Percentiles rank a stretch among this genome's conserved stretches.
Evolutionary conservation across 148 eudicot species (phyloP).

Genomic region (Beta vulgaris): DNA sequence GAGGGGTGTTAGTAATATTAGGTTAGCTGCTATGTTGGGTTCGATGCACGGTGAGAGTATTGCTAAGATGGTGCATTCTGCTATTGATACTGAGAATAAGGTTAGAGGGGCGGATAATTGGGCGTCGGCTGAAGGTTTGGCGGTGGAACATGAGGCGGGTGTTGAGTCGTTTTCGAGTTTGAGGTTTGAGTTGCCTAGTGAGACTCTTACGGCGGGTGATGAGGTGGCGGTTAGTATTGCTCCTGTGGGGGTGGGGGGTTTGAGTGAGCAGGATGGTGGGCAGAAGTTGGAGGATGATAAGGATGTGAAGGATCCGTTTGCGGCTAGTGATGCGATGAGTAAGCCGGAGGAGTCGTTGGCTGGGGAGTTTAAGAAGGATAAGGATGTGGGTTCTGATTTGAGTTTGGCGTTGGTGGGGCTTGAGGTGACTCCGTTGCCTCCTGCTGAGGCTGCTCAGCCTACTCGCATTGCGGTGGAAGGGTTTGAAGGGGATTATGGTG

Average conservation of each 20-base stretch:
- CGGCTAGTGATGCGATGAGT: conserved; percentile 73
- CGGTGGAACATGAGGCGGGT: conserved; percentile 63
- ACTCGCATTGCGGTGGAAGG: conserved; percentile 91
- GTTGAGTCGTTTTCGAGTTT: conserved; percentile 57
- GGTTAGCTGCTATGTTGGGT: conserved; percentile 85
- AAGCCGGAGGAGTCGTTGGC: conserved; percentile 73
- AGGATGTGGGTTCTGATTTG: conserved; percentile 60
- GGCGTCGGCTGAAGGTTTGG: conserved; percentile 47
- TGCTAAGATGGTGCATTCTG: conserved; percentile 94
- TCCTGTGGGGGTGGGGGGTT: conserved; percentile 34
- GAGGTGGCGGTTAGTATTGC: conserved; percentile 60
- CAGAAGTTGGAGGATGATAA: conserved; percentile 45
- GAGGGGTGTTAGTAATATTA: conserved; percentile 81
- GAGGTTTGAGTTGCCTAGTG: conserved; percentile 71
- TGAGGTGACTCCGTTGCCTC: conserved; percentile 82
- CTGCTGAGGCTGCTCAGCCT: conserved; percentile 84
- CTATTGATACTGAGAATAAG: conserved; percentile 72
- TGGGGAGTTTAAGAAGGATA: conserved; percentile 88
- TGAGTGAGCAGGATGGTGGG: conserved; percentile 47
- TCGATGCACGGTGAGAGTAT: conserved; percentile 81
- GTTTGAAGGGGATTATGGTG: conserved; percentile 96
- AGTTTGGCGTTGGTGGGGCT: conserved; percentile 75
- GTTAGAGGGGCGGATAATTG: conserved; percentile 91
- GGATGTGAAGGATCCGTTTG: conserved; percentile 81
- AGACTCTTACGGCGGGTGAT: conserved; percentile 81